Conservation (phyloP, 2,329 filamentous ascomycete genomes). For the Botrytis deweyae region DNA sequence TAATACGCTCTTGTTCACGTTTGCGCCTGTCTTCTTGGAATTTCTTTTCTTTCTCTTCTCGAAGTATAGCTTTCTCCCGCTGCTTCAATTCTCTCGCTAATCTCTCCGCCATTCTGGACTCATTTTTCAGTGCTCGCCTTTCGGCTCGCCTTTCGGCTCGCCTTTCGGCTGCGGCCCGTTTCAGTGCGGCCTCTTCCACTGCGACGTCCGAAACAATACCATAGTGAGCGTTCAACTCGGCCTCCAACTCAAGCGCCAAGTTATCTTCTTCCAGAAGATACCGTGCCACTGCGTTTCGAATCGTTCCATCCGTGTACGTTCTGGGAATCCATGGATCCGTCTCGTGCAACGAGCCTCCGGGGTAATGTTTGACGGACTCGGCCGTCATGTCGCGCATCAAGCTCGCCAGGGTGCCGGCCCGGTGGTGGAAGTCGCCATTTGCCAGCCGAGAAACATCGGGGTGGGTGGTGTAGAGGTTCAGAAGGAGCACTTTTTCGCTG, state of each 20-base stretch:
- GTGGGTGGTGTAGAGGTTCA: too few species aligned
- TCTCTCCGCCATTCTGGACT: too few species aligned
- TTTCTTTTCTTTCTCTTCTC: too few species aligned
- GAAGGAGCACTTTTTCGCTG: too few species aligned
- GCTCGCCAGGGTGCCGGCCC: rapidly evolving
- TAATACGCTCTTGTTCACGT: background rate
- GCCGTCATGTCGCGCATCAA: background rate
- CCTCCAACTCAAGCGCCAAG: background rate
- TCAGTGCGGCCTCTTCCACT: too few species aligned
- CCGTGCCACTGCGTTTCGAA: rapidly evolving
- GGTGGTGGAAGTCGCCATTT: rapidly evolving
- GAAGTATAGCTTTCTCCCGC: too few species aligned
- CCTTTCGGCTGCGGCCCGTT: too few species aligned
- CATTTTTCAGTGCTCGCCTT: too few species aligned
- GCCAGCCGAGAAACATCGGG: too few species aligned
- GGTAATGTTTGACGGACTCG: background rate
- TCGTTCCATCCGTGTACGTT: too few species aligned
- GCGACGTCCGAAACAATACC: background rate
- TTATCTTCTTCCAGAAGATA: background rate
- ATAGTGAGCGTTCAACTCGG: background rate
- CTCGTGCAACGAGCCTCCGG: background rate
- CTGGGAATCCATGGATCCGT: background rate
- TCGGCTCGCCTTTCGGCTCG: too few species aligned
- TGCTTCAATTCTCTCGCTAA: too few species aligned
- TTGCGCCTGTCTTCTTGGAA: background rate